Evolutionary conservation across 2,329 filamentous ascomycete species (phyloP), one percentile per base, ranked within the genome.

Genomic region (Cyphellophora attinorum): DNA sequence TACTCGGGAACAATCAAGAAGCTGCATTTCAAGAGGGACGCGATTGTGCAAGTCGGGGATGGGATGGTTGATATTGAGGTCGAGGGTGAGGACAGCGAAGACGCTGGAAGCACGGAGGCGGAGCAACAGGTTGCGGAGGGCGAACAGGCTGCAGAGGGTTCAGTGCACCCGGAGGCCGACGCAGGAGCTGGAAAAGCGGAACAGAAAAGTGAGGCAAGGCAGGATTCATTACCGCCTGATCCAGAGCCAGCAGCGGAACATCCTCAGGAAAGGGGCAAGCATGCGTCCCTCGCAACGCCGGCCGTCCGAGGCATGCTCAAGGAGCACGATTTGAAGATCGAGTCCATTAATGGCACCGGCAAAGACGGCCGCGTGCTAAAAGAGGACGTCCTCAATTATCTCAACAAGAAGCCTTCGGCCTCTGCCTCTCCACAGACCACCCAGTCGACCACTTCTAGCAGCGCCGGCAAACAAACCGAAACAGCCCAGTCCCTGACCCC

Each of bases 1-100:
- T 98, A 94, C 59, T 79, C 88, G 38, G 91, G 91, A 14, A 81
- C 95, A 1, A 89, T 98, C 48, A 95, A 94, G 67, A 96, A 88
- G 64, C 69, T 98, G 29, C 77, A 96, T 62, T 96, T 94, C 59
- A 86, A 95, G 44, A 80, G 86, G 19, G 91, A 94, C 46, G 91
- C 96, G 49, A 94, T 95, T 74, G 89, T 89, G 33, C 85, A 85
- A 54, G 93, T 95, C 16, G 91, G 91, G 47, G 45, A 47, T 29
- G 30, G 40, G 12, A 44, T 51, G 29, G 18, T 48, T 11, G 48
- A 51, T 25, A 25, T 47, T 14, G 48, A 51, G 23, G 48, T 47
- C n/a, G 48, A 49, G 25, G 48, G 39, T 8, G 40, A 45, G 17
- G 38, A 35, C 23, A 35, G 38, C n/a, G 31, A 28, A 12, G 35